Base-by-base conservation (phyloP, 2,329 filamentous ascomycete genomes). In the Seiridium cupressi region DNA sequence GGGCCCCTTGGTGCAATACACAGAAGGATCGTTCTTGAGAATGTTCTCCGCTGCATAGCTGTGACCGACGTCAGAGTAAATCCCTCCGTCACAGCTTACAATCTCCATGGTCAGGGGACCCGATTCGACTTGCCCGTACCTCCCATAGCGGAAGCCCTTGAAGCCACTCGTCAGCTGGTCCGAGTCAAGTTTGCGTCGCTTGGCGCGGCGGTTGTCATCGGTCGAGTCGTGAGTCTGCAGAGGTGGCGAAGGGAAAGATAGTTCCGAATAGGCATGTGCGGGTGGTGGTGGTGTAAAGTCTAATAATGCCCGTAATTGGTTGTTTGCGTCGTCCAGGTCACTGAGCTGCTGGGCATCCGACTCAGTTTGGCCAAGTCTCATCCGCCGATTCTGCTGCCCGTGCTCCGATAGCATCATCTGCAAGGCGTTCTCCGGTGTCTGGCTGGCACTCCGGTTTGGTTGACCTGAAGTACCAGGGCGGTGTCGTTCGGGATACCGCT, bases 1-100 rank as follows among this genome's bases (percentile, higher is more conserved):
- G 62, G 90, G 90, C n/a, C 87, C 88, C 72, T 94, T 91, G 44
- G 93, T 96, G 75, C 93, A 96, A 72, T 97, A 98, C 2, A 97
- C 92, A 9, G 89, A 91, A 60, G 82, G 81, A 74, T 98, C 92
- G 72, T 93, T 88, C 66, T 85, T 87, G 63, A 98, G 81, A 35
- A 97, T 88, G 72, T 97, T 97, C 66, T 93, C 91, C 26, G 89
- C 87, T 10, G 84, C 84, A 64, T 91, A 91, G 9, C 66, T 68
- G 34, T 68, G 80, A 76, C 58, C 80, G 76, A 88, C 85, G 63
- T 89, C 87, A 55, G 84, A 81, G 68, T 83, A 87, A 60, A 86
- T 81, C 48, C 93, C 93, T 46, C 92, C 93, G 73, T 97, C 93
- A 70, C 93, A 97, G 79, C 89, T 95, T 54, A 91, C 84, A 63